These are phyloP conservation scores for Immersiporthe knoxdaviesiana DNA, from an alignment of 2,329 filamentous ascomycete genomes.

Conservation along the genomic window DNA sequence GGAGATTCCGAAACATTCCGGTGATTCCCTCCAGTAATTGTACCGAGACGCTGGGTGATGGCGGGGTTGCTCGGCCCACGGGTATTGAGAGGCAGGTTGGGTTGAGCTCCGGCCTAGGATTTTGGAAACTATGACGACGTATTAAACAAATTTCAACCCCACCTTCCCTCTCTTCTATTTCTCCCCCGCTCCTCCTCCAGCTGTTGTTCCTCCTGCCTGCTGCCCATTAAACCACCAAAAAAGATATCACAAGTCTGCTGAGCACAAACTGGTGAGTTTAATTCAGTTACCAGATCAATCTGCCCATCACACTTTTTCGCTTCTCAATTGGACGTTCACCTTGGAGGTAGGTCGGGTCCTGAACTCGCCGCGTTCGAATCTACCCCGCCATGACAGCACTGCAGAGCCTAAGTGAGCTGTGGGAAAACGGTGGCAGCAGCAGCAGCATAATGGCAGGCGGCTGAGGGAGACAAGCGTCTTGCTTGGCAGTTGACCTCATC, in stretches of 20 bases:
- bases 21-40: not conserved
- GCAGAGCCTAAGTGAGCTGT: not conserved
- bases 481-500: conserved; percentile 15
- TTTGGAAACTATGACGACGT: conserved; percentile 24
- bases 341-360: not conserved
- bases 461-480: not conserved
- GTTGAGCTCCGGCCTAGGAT: not conserved
- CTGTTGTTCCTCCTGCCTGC: not conserved
- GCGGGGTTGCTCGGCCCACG: conserved; percentile 16
- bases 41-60: not conserved
- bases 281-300: not conserved
- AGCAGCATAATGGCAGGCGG: too few species aligned
- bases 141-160: conserved; percentile 24
- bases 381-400: conserved; percentile 12
- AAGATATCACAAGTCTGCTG: not conserved
- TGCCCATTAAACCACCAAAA: not conserved
- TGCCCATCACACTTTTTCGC: not conserved
- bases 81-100: not conserved
- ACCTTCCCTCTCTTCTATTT: not conserved
- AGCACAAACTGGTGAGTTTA: not conserved
- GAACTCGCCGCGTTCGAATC: not conserved
- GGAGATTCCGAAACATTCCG: conserved; percentile 16
- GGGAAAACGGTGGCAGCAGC: too few species aligned
- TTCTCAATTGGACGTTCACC: not conserved
- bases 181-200: not conserved